These are phyloP conservation scores for Acacia crassicarpa DNA, from an alignment of 306 rosid genomes.

Conservation along the genomic window DNA sequence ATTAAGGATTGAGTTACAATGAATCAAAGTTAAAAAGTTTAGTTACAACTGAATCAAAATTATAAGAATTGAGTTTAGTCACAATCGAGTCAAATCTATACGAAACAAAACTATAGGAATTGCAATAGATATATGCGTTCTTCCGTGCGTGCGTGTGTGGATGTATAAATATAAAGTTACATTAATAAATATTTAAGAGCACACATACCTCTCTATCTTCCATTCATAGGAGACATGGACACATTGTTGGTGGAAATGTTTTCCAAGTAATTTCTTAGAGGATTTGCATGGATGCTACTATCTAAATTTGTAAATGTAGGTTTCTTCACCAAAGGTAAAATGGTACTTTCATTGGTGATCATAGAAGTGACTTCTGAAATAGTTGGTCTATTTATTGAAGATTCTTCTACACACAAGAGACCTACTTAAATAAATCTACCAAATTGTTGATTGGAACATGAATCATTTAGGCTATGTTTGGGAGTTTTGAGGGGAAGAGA, in stretches of 20 bases:
- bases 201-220: not conserved
- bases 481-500: no score
- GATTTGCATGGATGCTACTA: no score
- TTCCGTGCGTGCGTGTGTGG: no score
- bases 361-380: constrained; percentile 23
- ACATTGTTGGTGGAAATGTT: no score
- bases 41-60: no score
- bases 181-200: not conserved
- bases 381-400: constrained; percentile 28
- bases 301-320: not conserved
- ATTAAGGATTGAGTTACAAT: no score
- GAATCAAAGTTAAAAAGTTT: no score
- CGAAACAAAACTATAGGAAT: no score
- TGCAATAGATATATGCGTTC: no score
- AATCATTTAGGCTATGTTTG: not conserved
- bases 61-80: no score
- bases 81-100: no score
- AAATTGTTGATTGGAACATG: constrained; percentile 10
- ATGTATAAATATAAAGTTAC: no score
- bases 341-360: constrained; percentile 25
- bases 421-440: constrained; percentile 31
- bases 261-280: not conserved
- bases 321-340: not conserved
- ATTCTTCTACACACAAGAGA: constrained; percentile 29
- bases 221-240: not conserved